Percentiles rank a stretch among this genome's conserved stretches.
Conservation (phyloP, 2,329 filamentous ascomycete genomes). For the Gliomastix tumulicola region DNA sequence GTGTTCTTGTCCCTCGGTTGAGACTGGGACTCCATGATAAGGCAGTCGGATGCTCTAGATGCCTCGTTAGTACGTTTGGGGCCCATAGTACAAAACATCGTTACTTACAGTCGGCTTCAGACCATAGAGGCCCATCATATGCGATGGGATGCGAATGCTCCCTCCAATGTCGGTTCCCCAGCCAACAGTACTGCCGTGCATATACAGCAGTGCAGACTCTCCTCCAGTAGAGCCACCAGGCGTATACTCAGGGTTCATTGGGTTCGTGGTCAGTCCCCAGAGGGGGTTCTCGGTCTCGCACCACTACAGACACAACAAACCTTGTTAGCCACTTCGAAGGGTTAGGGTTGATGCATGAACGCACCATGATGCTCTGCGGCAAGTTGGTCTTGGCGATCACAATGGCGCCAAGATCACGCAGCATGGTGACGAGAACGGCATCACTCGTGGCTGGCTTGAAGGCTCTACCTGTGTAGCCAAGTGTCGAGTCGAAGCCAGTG, state of each 20-base stretch:
- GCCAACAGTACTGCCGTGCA: slow-evolving; percentile 71
- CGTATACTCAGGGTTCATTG: slow-evolving; percentile 76
- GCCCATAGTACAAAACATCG: too few species aligned
- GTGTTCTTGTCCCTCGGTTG: slow-evolving; percentile 57
- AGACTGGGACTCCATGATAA: slow-evolving; percentile 51
- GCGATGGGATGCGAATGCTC: slow-evolving; percentile 77
- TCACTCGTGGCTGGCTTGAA: slow-evolving; percentile 46
- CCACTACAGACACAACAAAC: slow-evolving; percentile 7
- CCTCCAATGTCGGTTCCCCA: slow-evolving; percentile 92
- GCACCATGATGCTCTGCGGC: slow-evolving; percentile 42
- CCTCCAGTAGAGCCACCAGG: slow-evolving; percentile 89
- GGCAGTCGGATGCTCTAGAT: slow-evolving; percentile 47
- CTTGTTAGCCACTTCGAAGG: neutral
- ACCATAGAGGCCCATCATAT: slow-evolving; percentile 79
- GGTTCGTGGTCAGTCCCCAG: slow-evolving; percentile 79
- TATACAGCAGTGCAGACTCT: slow-evolving; percentile 74
- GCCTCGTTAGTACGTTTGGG: too few species aligned
- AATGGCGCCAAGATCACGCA: slow-evolving; percentile 83
- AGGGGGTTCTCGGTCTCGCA: slow-evolving; percentile 32
- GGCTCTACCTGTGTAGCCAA: slow-evolving; percentile 52
- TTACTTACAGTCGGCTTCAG: slow-evolving; percentile 19
- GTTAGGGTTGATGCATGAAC: slow-evolving; percentile 45
- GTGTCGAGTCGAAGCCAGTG: slow-evolving; percentile 72
- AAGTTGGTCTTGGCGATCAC: slow-evolving; percentile 91
- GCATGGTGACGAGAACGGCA: slow-evolving; percentile 64